These are phyloP conservation scores for Fagus sylvatica DNA, from an alignment of 306 rosid species.

Conservation along the genomic window DNA sequence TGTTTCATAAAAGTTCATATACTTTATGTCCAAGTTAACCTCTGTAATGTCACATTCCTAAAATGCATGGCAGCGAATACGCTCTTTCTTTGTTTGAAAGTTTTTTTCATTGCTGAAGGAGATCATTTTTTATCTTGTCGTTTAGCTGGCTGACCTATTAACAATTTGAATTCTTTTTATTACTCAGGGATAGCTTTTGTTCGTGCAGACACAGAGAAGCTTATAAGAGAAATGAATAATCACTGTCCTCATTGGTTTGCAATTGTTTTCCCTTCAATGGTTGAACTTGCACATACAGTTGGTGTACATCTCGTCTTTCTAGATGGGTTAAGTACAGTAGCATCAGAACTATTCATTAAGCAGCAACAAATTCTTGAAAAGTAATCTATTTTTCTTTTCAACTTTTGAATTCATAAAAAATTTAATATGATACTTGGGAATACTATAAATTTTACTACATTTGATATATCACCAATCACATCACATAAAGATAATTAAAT, in stretches of 20 bases:
- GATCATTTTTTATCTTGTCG: too few species aligned
- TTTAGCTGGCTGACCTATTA: too few species aligned
- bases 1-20: too few species aligned
- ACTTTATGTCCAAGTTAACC: too few species aligned
- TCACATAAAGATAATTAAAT: too few species aligned
- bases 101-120: too few species aligned
- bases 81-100: too few species aligned
- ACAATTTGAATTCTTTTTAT: background rate
- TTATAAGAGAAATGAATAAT: constrained; percentile 18
- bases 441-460: too few species aligned
- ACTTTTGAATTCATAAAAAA: background rate
- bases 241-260: constrained; percentile 33
- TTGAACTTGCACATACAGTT: constrained; percentile 28
- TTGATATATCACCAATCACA: too few species aligned
- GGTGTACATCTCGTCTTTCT: constrained; percentile 22
- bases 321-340: background rate
- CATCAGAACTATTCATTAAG: constrained; percentile 3
- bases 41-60: too few species aligned
- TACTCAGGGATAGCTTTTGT: constrained; percentile 41
- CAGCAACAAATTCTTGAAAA: constrained; percentile 21
- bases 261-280: constrained; percentile 35
- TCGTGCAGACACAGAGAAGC: constrained; percentile 20
- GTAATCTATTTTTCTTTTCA: background rate
- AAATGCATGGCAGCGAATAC: too few species aligned
- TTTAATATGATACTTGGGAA: too few species aligned